These are phyloP conservation scores for Cutaneotrichosporon sp. DNA, from an alignment of 1,284 basidiomycete species.

Conservation along the genomic window DNA sequence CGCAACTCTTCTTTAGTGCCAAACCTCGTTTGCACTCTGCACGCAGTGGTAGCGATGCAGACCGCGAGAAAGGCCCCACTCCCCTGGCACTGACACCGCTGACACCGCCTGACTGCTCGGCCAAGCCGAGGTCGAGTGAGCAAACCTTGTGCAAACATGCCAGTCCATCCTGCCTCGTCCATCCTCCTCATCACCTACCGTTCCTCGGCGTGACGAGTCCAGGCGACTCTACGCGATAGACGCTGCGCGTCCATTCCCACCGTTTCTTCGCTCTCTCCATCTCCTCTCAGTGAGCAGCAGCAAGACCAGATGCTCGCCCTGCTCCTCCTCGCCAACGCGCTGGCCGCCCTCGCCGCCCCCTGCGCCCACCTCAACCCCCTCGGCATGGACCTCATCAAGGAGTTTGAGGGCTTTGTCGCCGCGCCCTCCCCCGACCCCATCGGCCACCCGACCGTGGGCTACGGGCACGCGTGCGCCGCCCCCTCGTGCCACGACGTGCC, in stretches of 20 bases:
- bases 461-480: conserved; percentile 18
- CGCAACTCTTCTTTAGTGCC: neutral
- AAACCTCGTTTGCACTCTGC: neutral
- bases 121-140: no score
- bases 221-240: neutral
- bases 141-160: no score
- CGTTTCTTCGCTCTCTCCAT: neutral
- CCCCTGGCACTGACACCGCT: no score
- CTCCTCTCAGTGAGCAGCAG: no score
- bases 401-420: conserved; percentile 17
- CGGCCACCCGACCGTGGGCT: conserved; percentile 18
- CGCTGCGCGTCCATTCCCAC: neutral
- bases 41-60: no score
- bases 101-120: no score
- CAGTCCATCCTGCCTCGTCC: neutral
- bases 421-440: conserved; percentile 11
- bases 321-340: neutral
- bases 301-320: neutral
- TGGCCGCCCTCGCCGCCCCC: neutral
- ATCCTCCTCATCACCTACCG: neutral
- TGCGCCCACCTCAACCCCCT: conserved; percentile 13
- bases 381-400: conserved; percentile 16
- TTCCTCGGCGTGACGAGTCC: neutral
- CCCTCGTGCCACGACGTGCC: conserved; percentile 7
- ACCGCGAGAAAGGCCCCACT: no score